Conservation (phyloP, 768 basidiomycete genomes). For the Trametes punicea region DNA sequence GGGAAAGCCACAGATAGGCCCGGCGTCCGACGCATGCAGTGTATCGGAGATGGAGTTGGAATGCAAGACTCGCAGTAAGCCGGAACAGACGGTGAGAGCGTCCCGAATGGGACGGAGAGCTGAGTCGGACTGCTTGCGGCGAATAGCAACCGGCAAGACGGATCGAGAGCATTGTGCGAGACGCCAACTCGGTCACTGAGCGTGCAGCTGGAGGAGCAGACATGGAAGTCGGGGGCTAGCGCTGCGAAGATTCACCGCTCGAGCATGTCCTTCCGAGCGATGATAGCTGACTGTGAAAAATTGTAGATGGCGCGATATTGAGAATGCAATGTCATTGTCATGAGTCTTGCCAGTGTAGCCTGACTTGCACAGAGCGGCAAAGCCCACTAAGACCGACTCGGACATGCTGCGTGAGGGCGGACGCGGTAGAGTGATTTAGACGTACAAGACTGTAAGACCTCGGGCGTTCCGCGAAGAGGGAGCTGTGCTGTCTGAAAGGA, state of each 20-base stretch:
- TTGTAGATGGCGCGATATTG: constrained; percentile 7
- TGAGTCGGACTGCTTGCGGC: neutral
- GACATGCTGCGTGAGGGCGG: neutral
- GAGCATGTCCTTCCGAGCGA: too few species aligned
- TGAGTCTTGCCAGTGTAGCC: too few species aligned
- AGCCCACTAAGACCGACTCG: neutral
- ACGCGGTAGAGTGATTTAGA: constrained; percentile 6
- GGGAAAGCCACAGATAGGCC: neutral
- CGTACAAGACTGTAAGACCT: constrained; percentile 12
- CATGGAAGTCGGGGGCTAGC: too few species aligned
- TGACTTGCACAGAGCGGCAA: too few species aligned
- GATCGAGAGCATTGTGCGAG: neutral
- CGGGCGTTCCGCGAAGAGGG: neutral
- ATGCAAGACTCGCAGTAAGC: neutral
- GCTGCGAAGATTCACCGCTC: too few species aligned
- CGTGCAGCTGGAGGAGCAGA: neutral
- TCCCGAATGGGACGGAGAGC: neutral
- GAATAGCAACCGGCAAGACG: neutral
- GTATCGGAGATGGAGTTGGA: neutral
- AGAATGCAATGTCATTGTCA: neutral
- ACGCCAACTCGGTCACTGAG: neutral
- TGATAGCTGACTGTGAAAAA: neutral
- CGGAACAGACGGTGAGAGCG: neutral
- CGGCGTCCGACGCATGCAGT: neutral
- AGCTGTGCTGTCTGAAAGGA: too few species aligned